Evolutionary conservation across 768 basidiomycete genomes (phyloP).

Genomic region (Phanerochaete sordida): DNA sequence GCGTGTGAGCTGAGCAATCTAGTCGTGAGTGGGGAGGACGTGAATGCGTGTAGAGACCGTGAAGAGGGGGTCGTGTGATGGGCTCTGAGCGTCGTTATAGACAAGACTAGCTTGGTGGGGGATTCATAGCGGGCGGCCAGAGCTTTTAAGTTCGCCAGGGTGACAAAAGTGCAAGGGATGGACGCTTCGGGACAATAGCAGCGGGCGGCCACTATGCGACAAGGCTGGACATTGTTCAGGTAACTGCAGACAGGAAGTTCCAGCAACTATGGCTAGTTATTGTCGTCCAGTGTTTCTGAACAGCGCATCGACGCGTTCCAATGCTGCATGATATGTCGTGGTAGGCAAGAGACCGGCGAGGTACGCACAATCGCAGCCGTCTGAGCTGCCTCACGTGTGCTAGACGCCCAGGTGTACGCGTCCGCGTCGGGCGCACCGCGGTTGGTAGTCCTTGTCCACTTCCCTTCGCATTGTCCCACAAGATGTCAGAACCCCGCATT

Average conservation of each 20-base stretch:
- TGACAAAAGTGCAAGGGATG: conserved; percentile 22
- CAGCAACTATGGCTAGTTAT: background rate
- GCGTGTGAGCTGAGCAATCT: too few relatives aligned
- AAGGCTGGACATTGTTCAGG: conserved; percentile 1
- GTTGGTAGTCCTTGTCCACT: background rate
- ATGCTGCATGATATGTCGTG: too few relatives aligned
- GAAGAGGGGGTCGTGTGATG: background rate
- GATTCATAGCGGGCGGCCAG: background rate
- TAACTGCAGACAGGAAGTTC: background rate
- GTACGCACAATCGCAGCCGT: too few relatives aligned
- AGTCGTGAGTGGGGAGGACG: background rate
- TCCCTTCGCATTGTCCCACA: conserved; percentile 1
- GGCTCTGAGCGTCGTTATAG: background rate
- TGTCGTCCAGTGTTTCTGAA: background rate
- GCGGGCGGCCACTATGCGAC: background rate
- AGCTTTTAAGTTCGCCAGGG: background rate
- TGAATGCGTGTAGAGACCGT: conserved; percentile 3
- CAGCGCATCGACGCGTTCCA: background rate
- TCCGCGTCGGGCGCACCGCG: background rate
- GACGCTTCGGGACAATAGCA: conserved; percentile 11
- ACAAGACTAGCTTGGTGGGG: conserved; percentile 9
- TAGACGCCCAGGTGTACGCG: conserved; percentile 7
- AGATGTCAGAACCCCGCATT: conserved; percentile 26
- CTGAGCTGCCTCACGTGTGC: background rate
- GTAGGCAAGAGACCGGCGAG: background rate